Evolutionary conservation across 345 rosid species (phyloP).

Genomic region (Ailanthus altissimus): DNA sequence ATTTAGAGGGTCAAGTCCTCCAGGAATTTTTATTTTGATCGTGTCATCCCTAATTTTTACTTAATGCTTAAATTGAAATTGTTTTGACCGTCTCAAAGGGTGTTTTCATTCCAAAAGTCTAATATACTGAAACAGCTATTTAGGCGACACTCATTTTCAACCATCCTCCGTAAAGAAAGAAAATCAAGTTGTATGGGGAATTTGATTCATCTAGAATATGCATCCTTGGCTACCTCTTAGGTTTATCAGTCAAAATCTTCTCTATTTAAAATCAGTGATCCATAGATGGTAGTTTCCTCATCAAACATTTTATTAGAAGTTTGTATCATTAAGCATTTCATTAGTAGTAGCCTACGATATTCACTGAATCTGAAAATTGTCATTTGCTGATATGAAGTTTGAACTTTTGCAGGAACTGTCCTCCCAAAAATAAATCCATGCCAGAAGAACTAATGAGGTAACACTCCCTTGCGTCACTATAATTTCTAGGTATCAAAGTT

Average conservation of each 20-base stretch:
- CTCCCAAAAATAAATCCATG: conserved; percentile 36
- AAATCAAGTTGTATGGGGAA: background rate
- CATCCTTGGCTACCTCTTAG: background rate
- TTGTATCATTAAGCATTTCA: background rate
- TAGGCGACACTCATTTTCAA: background rate
- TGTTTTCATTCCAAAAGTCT: conserved; percentile 3
- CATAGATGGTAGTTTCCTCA: background rate
- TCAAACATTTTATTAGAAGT: background rate
- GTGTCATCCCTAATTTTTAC: background rate
- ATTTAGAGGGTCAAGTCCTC: background rate
- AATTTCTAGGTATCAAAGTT: background rate
- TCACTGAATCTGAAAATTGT: background rate
- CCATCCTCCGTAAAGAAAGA: background rate
- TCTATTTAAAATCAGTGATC: background rate
- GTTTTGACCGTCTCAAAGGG: background rate
- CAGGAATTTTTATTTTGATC: background rate
- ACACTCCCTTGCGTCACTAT: conserved; percentile 6
- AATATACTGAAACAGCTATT: background rate
- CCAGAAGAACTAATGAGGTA: conserved; percentile 84
- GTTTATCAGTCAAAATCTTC: background rate
- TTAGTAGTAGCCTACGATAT: background rate
- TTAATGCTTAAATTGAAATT: too few relatives aligned
- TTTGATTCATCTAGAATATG: background rate
- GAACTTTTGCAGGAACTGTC: conserved; percentile 44
- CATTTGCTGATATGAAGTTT: conserved; percentile 18